phyloP scores from a whole-genome alignment of 2,329 filamentous ascomycete species.

The Trichothecium roseum region DNA sequence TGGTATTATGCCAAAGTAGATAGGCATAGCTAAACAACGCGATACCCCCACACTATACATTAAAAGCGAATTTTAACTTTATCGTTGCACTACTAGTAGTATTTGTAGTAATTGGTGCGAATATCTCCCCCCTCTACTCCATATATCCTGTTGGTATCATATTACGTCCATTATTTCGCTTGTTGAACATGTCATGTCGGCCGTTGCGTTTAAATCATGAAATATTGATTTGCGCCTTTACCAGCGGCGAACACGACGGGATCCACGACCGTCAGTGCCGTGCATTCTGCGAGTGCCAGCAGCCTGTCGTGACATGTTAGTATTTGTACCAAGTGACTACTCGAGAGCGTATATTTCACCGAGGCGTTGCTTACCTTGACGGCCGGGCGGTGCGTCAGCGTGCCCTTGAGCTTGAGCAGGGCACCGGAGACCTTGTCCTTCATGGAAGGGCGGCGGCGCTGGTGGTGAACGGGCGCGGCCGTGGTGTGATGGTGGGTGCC shows the following conservation, averaged over 20 bases:
- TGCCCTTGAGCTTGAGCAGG: slow-evolving; percentile 62
- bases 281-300: slow-evolving; percentile 65
- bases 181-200: background rate
- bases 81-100: slow-evolving; percentile 9
- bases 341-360: background rate
- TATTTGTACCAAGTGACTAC: slow-evolving; percentile 2
- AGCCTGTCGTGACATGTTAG: slow-evolving; percentile 34
- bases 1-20: slow-evolving; percentile 4
- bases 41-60: no score
- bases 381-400: slow-evolving; percentile 56
- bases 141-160: background rate
- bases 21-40: slow-evolving; percentile 4
- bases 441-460: slow-evolving; percentile 56
- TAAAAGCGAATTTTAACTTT: background rate
- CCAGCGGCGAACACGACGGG: slow-evolving; percentile 19
- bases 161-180: background rate
- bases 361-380: slow-evolving; percentile 49
- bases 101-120: slow-evolving; percentile 8
- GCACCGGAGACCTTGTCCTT: slow-evolving; percentile 73
- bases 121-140: no score
- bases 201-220: no score
- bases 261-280: slow-evolving; percentile 60
- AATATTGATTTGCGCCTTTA: background rate
- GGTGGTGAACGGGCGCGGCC: slow-evolving; percentile 42
- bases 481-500: slow-evolving; percentile 16